phyloP scores from a whole-genome alignment of 805 yeast species.

The Saturnispora silvae region DNA sequence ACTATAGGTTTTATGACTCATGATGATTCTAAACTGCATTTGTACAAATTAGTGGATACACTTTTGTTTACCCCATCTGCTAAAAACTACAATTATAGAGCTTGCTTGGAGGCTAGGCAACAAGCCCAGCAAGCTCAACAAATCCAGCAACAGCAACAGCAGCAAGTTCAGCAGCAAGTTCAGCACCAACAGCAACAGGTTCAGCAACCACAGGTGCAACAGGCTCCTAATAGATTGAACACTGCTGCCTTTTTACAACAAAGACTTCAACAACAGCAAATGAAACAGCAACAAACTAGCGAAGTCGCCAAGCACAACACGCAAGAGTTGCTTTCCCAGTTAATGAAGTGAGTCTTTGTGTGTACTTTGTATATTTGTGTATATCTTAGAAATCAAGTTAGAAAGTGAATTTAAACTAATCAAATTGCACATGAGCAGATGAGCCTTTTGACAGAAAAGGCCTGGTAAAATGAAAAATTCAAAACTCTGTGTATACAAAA shows the following conservation, averaged over 20 bases:
- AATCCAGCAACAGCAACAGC: slow-evolving; percentile 10
- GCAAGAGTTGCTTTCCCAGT: slow-evolving; percentile 6
- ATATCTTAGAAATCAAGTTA: background rate
- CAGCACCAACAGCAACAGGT: slow-evolving; percentile 26
- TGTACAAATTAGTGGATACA: slow-evolving; percentile 22
- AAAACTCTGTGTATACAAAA: no score
- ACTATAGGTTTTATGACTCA: background rate
- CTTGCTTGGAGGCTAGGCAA: slow-evolving; percentile 8
- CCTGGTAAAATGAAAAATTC: no score
- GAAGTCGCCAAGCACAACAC: slow-evolving; percentile 3
- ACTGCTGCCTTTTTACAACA: slow-evolving; percentile 7
- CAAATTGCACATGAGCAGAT: background rate
- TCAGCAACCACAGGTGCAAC: slow-evolving; percentile 7
- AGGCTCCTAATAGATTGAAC: slow-evolving; percentile 1
- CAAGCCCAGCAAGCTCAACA: slow-evolving; percentile 17
- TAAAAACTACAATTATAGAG: slow-evolving; percentile 22
- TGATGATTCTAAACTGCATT: slow-evolving; percentile 15
- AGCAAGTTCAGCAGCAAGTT: slow-evolving; percentile 9
- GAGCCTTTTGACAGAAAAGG: no score
- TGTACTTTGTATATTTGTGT: background rate
- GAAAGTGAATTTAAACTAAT: no score
- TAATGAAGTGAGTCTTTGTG: slow-evolving; percentile 4
- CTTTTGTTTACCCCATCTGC: slow-evolving; percentile 24
- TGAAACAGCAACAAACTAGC: slow-evolving; percentile 1
- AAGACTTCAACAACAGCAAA: slow-evolving; percentile 8